phyloP scores from a whole-genome alignment of 306 rosid genomes.

The Citrullus colocynthis region DNA sequence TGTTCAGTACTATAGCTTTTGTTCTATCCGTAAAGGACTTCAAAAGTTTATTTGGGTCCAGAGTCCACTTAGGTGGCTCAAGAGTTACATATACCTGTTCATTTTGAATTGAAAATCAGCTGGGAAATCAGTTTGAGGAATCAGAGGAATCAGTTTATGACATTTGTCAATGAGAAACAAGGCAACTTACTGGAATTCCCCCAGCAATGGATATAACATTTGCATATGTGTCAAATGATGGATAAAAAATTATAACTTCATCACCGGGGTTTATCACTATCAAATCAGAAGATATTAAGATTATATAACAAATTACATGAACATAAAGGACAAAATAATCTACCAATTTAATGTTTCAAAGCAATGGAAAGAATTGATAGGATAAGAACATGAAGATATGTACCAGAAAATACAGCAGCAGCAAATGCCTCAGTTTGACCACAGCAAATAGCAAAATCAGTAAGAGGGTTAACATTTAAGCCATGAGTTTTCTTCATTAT shows the following conservation, averaged over 20 bases:
- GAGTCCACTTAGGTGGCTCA: slow-evolving; percentile 73
- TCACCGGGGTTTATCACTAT: slow-evolving; percentile 72
- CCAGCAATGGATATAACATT: slow-evolving; percentile 53
- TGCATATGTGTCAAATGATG: slow-evolving; percentile 55
- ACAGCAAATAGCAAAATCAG: slow-evolving; percentile 69
- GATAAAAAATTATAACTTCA: slow-evolving; percentile 62
- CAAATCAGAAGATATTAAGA: slow-evolving; percentile 16
- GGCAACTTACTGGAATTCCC: slow-evolving; percentile 56
- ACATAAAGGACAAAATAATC: not conserved
- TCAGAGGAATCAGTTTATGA: not conserved
- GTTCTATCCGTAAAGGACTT: slow-evolving; percentile 51
- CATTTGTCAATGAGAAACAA: not conserved
- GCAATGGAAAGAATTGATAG: not conserved
- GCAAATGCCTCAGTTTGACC: slow-evolving; percentile 84
- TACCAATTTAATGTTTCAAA: not conserved
- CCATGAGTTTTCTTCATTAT: slow-evolving; percentile 49
- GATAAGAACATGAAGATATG: not conserved
- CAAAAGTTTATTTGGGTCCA: slow-evolving; percentile 46
- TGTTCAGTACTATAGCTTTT: slow-evolving; percentile 66
- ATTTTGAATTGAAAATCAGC: slow-evolving; percentile 3
- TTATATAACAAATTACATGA: not conserved
- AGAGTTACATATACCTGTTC: slow-evolving; percentile 56
- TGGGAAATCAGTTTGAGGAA: not conserved
- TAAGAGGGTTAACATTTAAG: slow-evolving; percentile 52
- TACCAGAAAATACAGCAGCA: slow-evolving; percentile 61